Percentiles rank a stretch among this genome's conserved stretches.
These are phyloP conservation scores for Aspergillus saccharolyticus DNA, from an alignment of 495 filamentous ascomycete genomes.

Conservation along the genomic window DNA sequence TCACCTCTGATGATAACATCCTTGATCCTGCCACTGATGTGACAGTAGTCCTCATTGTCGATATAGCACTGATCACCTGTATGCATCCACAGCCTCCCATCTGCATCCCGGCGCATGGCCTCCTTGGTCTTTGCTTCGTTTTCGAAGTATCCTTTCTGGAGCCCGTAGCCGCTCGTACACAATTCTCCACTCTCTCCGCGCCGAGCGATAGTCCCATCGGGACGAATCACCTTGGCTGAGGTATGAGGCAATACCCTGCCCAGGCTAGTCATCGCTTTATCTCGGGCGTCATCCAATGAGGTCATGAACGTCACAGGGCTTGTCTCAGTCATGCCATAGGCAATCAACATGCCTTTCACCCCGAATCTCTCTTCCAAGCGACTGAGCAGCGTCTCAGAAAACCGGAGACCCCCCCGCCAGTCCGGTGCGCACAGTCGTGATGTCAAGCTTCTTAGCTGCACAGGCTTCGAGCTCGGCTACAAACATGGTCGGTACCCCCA, in stretches of 20 bases:
- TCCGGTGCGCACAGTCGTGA: background rate
- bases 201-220: background rate
- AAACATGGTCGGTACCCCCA: constrained; percentile 14
- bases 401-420: constrained; percentile 1
- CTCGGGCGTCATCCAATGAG: background rate
- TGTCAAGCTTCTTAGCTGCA: background rate
- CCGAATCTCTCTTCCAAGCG: background rate
- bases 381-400: background rate
- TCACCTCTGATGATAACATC: constrained; percentile 59
- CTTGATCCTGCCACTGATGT: constrained; percentile 54
- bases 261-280: background rate
- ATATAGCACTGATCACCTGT: constrained; percentile 24
- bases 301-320: constrained; percentile 3
- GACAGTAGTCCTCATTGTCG: constrained; percentile 19
- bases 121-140: constrained; percentile 3
- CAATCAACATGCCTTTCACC: background rate
- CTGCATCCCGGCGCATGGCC: constrained; percentile 7
- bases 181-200: constrained; percentile 1
- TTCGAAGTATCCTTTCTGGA: background rate
- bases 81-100: constrained; percentile 20
- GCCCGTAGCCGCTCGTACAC: background rate
- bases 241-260: background rate
- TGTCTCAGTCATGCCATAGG: constrained; percentile 11
- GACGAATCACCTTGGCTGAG: background rate
- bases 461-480: constrained; percentile 6